These are phyloP conservation scores for Aspergillus diversus DNA, from an alignment of 495 filamentous ascomycete genomes.

Conservation along the genomic window DNA sequence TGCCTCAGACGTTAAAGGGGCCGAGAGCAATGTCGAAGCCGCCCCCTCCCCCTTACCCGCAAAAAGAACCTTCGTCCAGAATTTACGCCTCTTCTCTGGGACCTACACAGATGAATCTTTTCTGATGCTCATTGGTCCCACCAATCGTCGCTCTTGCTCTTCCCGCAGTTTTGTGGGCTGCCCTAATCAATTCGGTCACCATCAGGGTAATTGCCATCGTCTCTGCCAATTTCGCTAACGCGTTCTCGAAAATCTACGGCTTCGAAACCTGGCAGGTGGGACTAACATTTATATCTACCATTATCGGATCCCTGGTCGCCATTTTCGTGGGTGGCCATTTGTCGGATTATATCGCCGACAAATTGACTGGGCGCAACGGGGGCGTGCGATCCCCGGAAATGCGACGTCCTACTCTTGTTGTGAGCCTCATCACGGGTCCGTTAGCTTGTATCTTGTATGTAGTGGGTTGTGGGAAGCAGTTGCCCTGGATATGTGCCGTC, in stretches of 20 bases:
- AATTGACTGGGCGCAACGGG: conserved; percentile 50
- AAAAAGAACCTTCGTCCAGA: neutral
- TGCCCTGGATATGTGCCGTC: conserved; percentile 6
- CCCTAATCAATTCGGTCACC: neutral
- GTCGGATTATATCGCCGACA: neutral
- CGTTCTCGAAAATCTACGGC: neutral
- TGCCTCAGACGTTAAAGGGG: neutral
- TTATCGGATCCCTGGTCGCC: too few species aligned
- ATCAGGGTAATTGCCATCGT: neutral
- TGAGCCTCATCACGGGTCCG: neutral
- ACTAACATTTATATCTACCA: too few species aligned
- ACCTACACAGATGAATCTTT: conserved; percentile 4
- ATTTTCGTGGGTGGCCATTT: neutral
- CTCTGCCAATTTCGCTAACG: neutral
- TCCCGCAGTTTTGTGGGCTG: neutral
- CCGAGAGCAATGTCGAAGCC: neutral
- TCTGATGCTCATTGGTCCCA: neutral
- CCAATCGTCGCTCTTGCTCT: neutral
- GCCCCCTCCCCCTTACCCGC: neutral
- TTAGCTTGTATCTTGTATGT: neutral
- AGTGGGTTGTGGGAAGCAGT: neutral
- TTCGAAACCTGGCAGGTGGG: neutral
- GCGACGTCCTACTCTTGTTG: conserved; percentile 44
- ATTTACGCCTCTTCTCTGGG: neutral
- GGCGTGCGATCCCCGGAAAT: conserved; percentile 60